Evolutionary conservation across 441 rosid species (phyloP).

Genomic region (Erodium chrysanthum): DNA sequence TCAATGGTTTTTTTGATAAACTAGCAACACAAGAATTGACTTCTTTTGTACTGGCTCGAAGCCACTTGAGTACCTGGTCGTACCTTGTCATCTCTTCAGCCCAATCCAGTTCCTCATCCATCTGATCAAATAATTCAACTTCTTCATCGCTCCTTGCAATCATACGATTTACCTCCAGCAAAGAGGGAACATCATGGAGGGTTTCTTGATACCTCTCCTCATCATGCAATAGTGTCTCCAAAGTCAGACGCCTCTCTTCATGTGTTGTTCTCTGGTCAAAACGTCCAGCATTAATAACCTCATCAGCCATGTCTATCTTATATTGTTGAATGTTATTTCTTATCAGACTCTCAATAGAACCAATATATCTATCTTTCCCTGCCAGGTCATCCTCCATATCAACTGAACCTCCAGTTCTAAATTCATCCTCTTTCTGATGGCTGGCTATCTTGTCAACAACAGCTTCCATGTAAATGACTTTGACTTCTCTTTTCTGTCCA

Average conservation of each 20-base stretch:
- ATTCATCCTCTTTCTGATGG: constrained; percentile 93
- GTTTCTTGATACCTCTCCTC: constrained; percentile 98
- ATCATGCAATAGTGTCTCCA: constrained; percentile 95
- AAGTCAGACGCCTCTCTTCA: constrained; percentile 95
- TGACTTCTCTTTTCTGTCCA: constrained; percentile 96
- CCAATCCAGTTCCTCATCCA: constrained; percentile 98
- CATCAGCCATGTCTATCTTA: constrained; percentile 99
- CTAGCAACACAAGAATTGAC: constrained; percentile 63
- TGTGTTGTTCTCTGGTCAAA: constrained; percentile 99
- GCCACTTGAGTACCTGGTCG: constrained; percentile 95
- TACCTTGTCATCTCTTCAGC: constrained; percentile 84
- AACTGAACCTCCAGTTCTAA: constrained; percentile 67
- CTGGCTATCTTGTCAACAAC: constrained; percentile 87
- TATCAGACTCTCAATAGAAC: constrained; percentile 97
- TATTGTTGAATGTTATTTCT: constrained; percentile 98
- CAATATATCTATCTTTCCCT: constrained; percentile 95
- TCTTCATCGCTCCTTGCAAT: constrained; percentile 94
- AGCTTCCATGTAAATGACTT: constrained; percentile 98
- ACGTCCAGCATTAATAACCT: constrained; percentile 99
- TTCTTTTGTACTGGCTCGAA: constrained; percentile 76
- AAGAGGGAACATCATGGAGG: constrained; percentile 91
- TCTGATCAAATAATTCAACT: constrained; percentile 94
- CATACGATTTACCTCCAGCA: constrained; percentile 92
- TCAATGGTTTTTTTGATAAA: constrained; percentile 86
- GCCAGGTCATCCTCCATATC: constrained; percentile 97